phyloP scores from a whole-genome alignment of 179 eudicot genomes.

The Drosera spatulata region DNA sequence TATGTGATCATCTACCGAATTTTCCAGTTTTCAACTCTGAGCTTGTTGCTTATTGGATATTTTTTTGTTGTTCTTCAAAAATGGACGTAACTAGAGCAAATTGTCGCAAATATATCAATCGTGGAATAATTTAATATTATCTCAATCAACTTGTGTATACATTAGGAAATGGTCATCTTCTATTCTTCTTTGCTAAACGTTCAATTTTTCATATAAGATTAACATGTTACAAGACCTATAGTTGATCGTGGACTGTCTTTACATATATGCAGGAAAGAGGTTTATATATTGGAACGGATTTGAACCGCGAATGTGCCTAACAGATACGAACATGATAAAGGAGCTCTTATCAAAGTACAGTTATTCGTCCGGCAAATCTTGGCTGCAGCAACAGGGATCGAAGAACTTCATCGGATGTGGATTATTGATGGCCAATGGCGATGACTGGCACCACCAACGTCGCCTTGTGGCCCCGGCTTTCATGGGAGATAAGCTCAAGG shows the following conservation, averaged over 20 bases:
- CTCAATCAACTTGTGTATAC: too few species aligned
- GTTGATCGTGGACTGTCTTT: background rate
- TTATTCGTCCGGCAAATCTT: constrained; percentile 59
- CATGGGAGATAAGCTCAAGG: constrained; percentile 84
- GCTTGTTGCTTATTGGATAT: background rate
- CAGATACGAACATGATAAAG: constrained; percentile 58
- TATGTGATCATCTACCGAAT: background rate
- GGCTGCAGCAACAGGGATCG: constrained; percentile 77
- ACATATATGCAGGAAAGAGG: constrained; percentile 43
- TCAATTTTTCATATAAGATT: background rate
- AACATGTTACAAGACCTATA: background rate
- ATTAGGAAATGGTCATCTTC: too few species aligned
- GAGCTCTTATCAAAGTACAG: constrained; percentile 60
- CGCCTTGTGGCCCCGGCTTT: constrained; percentile 89
- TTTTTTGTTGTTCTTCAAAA: too few species aligned
- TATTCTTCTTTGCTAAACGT: background rate
- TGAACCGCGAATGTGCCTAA: constrained; percentile 80
- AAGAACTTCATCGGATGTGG: constrained; percentile 84
- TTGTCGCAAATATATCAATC: too few species aligned
- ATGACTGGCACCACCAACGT: constrained; percentile 75
- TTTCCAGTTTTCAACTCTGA: background rate
- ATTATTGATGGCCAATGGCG: constrained; percentile 79
- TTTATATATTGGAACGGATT: constrained; percentile 79
- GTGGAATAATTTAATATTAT: too few species aligned
- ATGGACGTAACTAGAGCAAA: too few species aligned